Evolutionary conservation across 345 rosid genomes (phyloP).

Genomic region (Heritiera littoralis): DNA sequence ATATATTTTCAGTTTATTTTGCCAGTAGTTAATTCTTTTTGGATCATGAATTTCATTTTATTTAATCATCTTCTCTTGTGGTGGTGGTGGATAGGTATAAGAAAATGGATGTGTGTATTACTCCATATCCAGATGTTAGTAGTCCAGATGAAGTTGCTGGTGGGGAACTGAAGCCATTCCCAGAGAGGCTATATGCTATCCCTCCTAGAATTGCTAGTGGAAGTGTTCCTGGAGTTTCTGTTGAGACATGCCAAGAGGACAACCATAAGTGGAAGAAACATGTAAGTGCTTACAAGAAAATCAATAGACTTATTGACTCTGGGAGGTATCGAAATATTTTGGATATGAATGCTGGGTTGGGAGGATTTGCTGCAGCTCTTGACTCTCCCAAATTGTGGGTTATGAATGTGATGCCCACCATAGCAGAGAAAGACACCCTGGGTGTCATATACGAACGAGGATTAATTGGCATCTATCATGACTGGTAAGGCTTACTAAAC

Average conservation of each 20-base stretch:
- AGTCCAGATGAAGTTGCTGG: slow-evolving; percentile 65
- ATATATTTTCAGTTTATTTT: neutral
- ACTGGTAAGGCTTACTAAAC: slow-evolving; percentile 63
- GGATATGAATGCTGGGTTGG: slow-evolving; percentile 99
- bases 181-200: slow-evolving; percentile 74
- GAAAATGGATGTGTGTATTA: slow-evolving; percentile 86
- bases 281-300: slow-evolving; percentile 78
- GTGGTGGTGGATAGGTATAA: slow-evolving; percentile 64
- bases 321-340: slow-evolving; percentile 95
- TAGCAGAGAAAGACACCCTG: slow-evolving; percentile 72
- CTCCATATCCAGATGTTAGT: slow-evolving; percentile 74
- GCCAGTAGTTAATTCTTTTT: neutral
- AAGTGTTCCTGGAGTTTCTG: slow-evolving; percentile 83
- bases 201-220: slow-evolving; percentile 91
- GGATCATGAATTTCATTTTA: neutral
- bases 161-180: slow-evolving; percentile 67
- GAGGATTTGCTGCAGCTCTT: slow-evolving; percentile 93
- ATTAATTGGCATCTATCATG: slow-evolving; percentile 94
- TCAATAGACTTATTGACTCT: slow-evolving; percentile 66
- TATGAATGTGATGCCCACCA: slow-evolving; percentile 96
- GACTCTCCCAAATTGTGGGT: slow-evolving; percentile 81
- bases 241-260: slow-evolving; percentile 77
- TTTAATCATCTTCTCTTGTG: slow-evolving; percentile 19
- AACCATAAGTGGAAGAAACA: slow-evolving; percentile 80
- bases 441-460: slow-evolving; percentile 91